These are phyloP conservation scores for Rhizopogon sp. DNA, from an alignment of 768 basidiomycete genomes.

Conservation along the genomic window DNA sequence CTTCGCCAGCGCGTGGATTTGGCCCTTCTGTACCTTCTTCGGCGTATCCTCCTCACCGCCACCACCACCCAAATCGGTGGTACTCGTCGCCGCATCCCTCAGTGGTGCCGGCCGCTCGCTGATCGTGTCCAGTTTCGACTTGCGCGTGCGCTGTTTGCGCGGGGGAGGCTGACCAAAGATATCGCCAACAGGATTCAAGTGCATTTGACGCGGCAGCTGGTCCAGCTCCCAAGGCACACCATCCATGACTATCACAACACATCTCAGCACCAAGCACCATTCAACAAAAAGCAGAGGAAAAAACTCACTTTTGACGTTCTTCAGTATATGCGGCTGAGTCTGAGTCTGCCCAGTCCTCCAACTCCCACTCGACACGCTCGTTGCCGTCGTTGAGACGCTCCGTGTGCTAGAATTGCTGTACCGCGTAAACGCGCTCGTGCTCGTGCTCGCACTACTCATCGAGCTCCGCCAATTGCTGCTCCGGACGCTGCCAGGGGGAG, in stretches of 20 bases:
- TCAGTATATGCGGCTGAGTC: conserved; percentile 36
- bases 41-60: conserved; percentile 42
- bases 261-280: neutral
- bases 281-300: neutral
- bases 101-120: conserved; percentile 51
- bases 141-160: conserved; percentile 64
- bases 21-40: conserved; percentile 83
- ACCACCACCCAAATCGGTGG: conserved; percentile 57
- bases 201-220: conserved; percentile 62
- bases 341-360: conserved; percentile 13
- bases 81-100: conserved; percentile 67
- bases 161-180: conserved; percentile 51
- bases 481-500: conserved; percentile 3
- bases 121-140: conserved; percentile 68
- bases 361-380: conserved; percentile 80
- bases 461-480: conserved; percentile 72
- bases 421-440: conserved; percentile 68
- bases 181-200: conserved; percentile 57
- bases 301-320: conserved; percentile 79
- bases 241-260: conserved; percentile 50
- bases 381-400: conserved; percentile 77
- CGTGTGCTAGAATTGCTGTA: conserved; percentile 67
- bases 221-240: conserved; percentile 75
- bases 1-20: conserved; percentile 88
- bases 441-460: conserved; percentile 64